Base-by-base conservation (phyloP, 805 yeast species). In the Sugiyamaella lignohabitans region DNA sequence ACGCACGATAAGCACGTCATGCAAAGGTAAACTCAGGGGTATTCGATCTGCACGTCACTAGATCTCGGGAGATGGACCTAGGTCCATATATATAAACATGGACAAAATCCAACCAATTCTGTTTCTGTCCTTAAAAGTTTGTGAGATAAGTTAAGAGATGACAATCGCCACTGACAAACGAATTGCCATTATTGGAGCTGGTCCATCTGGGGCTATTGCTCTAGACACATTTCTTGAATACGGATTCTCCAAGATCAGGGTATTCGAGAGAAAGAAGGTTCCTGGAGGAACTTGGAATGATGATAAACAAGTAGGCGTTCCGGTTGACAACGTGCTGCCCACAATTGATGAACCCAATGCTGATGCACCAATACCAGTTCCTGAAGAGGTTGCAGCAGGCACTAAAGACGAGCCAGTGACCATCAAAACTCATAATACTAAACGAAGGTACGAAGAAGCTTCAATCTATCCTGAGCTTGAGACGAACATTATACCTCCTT, bases 161-260 rank as follows among this genome's bases (percentile, higher is more conserved):
- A 27, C 32, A 8, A 14, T 27, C 14, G 32, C 11, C 8, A 27
- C 32, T 16, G 43, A 38, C 30, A 47, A 49, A 23, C 21, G 50
- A 35, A 43, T 49, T 20, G 53, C 53, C 5, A 47, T 49, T 21
- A 39, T 49, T 32, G 53, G 53, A 11, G 53, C 53, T 5, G 53
- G 53, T 3, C 53, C 53, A 5, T 19, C 48, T 14, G 53, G 53
- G 14, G 50, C 48, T 11, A 39, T 49, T n/a, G 53, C 50, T 3
- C 32, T 49, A 16, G 43, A 46, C 17, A 39, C 41, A 4, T 49
- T 49, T 38, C 42, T 46, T 1, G 47, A 49, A 14, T 43, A 46
- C 41, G 53, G 53, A 5, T 49, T 47, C 39, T 24, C 38, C 10
- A 23, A 49, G 27, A 48, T 49, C 30, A 37, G 24, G 36, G 50